A percentile compares a stretch with the other conserved stretches of the same genome.
phyloP scores from a whole-genome alignment of 2,329 filamentous ascomycete species.

The Ophiostoma triangulosporum region DNA sequence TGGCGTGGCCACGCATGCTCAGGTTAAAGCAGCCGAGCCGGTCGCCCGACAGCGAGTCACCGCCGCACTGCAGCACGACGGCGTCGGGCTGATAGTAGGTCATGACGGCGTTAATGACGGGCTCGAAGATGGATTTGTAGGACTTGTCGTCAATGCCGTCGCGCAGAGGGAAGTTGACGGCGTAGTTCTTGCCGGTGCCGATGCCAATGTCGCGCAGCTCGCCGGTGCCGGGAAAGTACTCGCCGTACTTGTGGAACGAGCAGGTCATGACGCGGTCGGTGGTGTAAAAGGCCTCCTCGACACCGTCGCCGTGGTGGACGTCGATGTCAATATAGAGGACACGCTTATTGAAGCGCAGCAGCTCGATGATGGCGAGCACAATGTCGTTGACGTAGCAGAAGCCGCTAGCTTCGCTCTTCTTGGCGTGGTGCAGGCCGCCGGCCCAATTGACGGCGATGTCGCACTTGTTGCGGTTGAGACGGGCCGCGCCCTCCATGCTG shows the following conservation, averaged over 20 bases:
- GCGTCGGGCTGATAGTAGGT: constrained; percentile 79
- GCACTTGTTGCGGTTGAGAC: constrained; percentile 79
- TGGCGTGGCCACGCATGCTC: constrained; percentile 90
- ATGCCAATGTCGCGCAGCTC: constrained; percentile 76
- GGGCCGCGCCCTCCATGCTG: constrained; percentile 83
- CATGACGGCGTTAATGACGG: constrained; percentile 78
- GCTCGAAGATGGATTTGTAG: constrained; percentile 84
- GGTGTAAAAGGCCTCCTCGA: constrained; percentile 75
- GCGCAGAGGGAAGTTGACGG: constrained; percentile 80
- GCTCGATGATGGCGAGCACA: constrained; percentile 84
- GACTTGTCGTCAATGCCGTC: constrained; percentile 84
- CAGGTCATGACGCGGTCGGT: constrained; percentile 78
- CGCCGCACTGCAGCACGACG: constrained; percentile 90
- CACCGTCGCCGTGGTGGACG: constrained; percentile 74
- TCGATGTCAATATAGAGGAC: constrained; percentile 96
- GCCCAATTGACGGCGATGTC: constrained; percentile 99
- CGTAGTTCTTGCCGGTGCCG: constrained; percentile 77
- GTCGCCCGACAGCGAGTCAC: constrained; percentile 88
- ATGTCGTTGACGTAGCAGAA: constrained; percentile 99
- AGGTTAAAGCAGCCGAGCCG: constrained; percentile 93
- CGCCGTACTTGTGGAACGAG: constrained; percentile 95
- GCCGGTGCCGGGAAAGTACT: constrained; percentile 88
- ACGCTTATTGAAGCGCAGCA: constrained; percentile 78
- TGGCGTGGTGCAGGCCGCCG: constrained; percentile 90
- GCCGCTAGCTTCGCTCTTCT: constrained; percentile 89